Evolutionary conservation across 768 basidiomycete genomes (phyloP), one percentile per base, ranked within the genome.

Genomic region (Coprinellus micaceus): DNA sequence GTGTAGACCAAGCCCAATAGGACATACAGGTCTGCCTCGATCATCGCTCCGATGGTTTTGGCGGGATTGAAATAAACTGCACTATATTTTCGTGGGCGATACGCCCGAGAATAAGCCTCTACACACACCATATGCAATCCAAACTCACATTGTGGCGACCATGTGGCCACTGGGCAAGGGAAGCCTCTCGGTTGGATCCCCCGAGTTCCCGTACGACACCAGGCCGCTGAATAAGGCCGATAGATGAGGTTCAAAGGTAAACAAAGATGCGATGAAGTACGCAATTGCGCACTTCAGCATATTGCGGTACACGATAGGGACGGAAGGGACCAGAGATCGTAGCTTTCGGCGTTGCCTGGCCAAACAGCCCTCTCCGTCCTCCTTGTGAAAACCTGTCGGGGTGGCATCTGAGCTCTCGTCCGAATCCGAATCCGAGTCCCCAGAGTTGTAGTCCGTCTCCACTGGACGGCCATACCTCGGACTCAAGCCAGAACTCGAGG

Each of bases 41-140:
- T 69, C 94, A 98, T 98, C 0, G 81, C 89, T 4, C 96, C 97
- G 4, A 89, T 74, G 0, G 93, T 94, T 65, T 96, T 94, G 25
- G 94, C 94, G 3, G 96, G 96, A 63, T 95, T 93, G 69, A 85
- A 98, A 70, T 98, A 94, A 0, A 91, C 89, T 4, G 83, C 83
- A 57, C 90, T 87, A 61, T 46, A 54, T 28, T 51, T 33, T 21
- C 45, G 22, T 19, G 40, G 17, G 45, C n/a, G n/a, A n/a, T n/a
- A n/a, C n/a, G n/a, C n/a, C n/a, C n/a, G n/a, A n/a, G n/a, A n/a
- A n/a, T n/a, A n/a, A n/a, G n/a, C n/a, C n/a, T n/a, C n/a, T n/a
- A n/a, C n/a, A n/a, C n/a, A n/a, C n/a, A n/a, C n/a, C n/a, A n/a
- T n/a, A n/a, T n/a, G n/a, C n/a, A n/a, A n/a, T n/a, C n/a, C n/a